Percentiles rank a stretch among this genome's conserved stretches.
These are phyloP conservation scores for Boletus reticuloceps DNA, from an alignment of 768 basidiomycete species.

Conservation along the genomic window DNA sequence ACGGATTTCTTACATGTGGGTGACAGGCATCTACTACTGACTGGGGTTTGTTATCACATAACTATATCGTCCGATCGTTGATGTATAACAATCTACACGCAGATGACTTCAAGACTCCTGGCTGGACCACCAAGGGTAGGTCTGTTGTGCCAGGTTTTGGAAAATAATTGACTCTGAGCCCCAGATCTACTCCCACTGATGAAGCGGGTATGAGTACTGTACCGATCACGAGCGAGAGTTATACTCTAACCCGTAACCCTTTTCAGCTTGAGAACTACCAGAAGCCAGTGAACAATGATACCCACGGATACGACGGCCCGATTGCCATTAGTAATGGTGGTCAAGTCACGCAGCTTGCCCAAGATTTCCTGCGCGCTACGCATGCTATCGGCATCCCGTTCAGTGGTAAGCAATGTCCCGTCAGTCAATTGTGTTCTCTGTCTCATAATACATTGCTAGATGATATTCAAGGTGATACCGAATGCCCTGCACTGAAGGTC, in stretches of 20 bases:
- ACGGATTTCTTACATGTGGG: background rate
- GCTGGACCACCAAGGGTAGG: constrained; percentile 63
- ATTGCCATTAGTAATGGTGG: constrained; percentile 73
- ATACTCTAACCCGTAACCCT: background rate
- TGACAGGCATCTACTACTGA: constrained; percentile 63
- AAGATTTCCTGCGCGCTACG: constrained; percentile 65
- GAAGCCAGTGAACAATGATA: constrained; percentile 65
- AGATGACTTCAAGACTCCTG: constrained; percentile 74
- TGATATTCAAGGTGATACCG: background rate
- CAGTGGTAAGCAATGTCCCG: constrained; percentile 45
- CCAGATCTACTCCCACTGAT: constrained; percentile 67
- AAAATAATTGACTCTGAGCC: background rate
- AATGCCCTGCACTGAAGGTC: background rate
- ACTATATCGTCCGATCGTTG: background rate
- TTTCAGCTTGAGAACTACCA: constrained; percentile 70
- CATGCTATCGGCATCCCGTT: constrained; percentile 62
- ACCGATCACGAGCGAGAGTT: no score
- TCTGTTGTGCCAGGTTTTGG: background rate
- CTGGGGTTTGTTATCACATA: constrained; percentile 47
- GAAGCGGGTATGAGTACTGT: constrained; percentile 48
- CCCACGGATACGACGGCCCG: constrained; percentile 71
- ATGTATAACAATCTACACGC: background rate
- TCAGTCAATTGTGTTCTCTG: no score
- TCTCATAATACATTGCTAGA: no score
- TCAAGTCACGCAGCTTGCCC: constrained; percentile 59